These are phyloP conservation scores for Mycena indigotica DNA, from an alignment of 768 basidiomycete genomes.

Conservation along the genomic window DNA sequence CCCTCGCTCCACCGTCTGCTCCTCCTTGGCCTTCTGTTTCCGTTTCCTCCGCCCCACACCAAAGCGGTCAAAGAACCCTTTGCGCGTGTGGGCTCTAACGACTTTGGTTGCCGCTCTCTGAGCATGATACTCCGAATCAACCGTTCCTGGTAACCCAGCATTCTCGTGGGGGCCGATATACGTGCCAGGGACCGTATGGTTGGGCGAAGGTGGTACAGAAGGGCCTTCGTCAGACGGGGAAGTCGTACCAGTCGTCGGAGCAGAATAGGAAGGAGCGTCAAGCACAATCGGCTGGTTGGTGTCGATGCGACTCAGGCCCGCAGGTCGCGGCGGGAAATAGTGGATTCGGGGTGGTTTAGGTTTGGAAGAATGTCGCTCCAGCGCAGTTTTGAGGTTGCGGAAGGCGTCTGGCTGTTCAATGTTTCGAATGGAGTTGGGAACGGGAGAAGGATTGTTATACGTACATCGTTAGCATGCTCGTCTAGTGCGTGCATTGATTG, in stretches of 20 bases:
- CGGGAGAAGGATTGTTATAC: constrained; percentile 28
- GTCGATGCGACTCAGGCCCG: constrained; percentile 13
- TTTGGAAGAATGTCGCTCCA: constrained; percentile 47
- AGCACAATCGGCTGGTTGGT: constrained; percentile 5
- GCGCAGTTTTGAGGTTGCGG: constrained; percentile 48
- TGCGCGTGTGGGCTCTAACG: constrained; percentile 46
- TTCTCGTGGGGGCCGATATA: constrained; percentile 67
- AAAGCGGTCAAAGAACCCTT: constrained; percentile 21
- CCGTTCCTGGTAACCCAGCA: constrained; percentile 54
- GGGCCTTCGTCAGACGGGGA: constrained; percentile 19
- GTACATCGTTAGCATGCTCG: constrained; percentile 55
- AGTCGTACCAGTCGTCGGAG: constrained; percentile 10
- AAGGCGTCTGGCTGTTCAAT: constrained; percentile 53
- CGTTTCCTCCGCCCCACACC: neutral
- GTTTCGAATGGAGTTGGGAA: constrained; percentile 3
- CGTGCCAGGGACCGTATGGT: constrained; percentile 47
- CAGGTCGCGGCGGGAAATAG: constrained; percentile 33
- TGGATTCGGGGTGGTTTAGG: constrained; percentile 27
- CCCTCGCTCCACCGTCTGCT: constrained; percentile 4
- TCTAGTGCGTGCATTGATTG: constrained; percentile 47
- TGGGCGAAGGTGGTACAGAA: constrained; percentile 27
- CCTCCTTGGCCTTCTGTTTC: constrained; percentile 10
- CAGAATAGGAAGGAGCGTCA: constrained; percentile 11
- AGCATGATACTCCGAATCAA: constrained; percentile 28
- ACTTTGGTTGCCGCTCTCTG: constrained; percentile 44